These are phyloP conservation scores for Tuber aestivum DNA, from an alignment of 495 filamentous ascomycete genomes.

Conservation along the genomic window DNA sequence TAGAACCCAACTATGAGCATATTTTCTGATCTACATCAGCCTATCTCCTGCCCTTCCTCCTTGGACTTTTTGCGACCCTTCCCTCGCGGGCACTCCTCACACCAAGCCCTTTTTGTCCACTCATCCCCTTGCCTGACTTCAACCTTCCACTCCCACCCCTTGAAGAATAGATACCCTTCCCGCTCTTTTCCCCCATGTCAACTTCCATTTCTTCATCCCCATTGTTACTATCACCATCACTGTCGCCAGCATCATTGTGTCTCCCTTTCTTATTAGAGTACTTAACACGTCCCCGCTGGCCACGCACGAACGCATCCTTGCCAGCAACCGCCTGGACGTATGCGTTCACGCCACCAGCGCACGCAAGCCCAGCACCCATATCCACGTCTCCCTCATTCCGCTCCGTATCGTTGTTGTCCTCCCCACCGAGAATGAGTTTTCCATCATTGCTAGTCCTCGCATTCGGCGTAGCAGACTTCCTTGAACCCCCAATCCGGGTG, in stretches of 20 bases:
- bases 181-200: slow-evolving; percentile 45
- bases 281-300: slow-evolving; percentile 79
- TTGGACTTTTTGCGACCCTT: slow-evolving; percentile 29
- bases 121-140: slow-evolving; percentile 32
- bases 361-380: slow-evolving; percentile 46
- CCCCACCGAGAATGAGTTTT: slow-evolving; percentile 68
- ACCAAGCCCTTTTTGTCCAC: slow-evolving; percentile 25
- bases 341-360: slow-evolving; percentile 69
- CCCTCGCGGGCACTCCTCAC: slow-evolving; percentile 37
- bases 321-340: slow-evolving; percentile 88
- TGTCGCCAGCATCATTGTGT: slow-evolving; percentile 57
- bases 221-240: slow-evolving; percentile 60
- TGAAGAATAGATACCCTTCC: slow-evolving; percentile 43
- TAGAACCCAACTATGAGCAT: not conserved
- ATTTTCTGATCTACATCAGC: slow-evolving; percentile 14
- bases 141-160: slow-evolving; percentile 29
- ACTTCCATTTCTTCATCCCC: slow-evolving; percentile 9
- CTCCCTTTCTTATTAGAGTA: slow-evolving; percentile 65
- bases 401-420: slow-evolving; percentile 45
- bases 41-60: slow-evolving; percentile 29
- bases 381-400: slow-evolving; percentile 53
- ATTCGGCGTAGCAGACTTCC: slow-evolving; percentile 53
- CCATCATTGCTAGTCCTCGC: slow-evolving; percentile 76
- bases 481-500: slow-evolving; percentile 50
- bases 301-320: slow-evolving; percentile 71